Evolutionary conservation across 352 stramenopile genomes (phyloP).

Genomic region (Pythium monospermum): DNA sequence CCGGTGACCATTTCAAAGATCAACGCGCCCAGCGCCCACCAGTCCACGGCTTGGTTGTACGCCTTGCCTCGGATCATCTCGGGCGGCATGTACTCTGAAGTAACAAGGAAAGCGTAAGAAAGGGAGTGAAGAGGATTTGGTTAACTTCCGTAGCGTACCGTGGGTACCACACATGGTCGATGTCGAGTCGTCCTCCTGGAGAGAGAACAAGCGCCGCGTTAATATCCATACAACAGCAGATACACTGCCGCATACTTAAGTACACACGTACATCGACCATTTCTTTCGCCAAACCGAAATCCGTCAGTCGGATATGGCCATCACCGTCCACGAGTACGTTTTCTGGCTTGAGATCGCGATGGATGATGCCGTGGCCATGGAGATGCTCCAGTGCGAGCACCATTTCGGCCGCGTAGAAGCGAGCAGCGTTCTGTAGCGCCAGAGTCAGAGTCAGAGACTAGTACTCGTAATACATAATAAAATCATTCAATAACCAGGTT

Average conservation of each 20-base stretch:
- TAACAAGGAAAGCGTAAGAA: not conserved
- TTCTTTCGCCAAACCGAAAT: slow-evolving; percentile 84
- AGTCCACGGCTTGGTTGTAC: slow-evolving; percentile 86
- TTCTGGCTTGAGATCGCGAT: slow-evolving; percentile 81
- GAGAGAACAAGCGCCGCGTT: too few relatives aligned
- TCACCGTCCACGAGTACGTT: slow-evolving; percentile 78
- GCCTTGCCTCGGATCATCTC: slow-evolving; percentile 83
- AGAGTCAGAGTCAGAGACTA: too few relatives aligned
- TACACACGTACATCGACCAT: slow-evolving; percentile 46
- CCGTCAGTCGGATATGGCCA: slow-evolving; percentile 80
- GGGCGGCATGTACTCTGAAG: slow-evolving; percentile 79
- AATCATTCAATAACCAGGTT: too few relatives aligned
- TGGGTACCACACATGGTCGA: slow-evolving; percentile 84
- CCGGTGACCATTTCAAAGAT: slow-evolving; percentile 88
- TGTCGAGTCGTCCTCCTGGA: slow-evolving; percentile 61
- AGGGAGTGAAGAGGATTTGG: not conserved
- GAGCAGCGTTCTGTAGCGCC: slow-evolving; percentile 38
- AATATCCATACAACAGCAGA: not conserved
- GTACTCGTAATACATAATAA: not conserved
- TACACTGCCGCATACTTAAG: not conserved
- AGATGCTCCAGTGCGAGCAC: slow-evolving; percentile 77
- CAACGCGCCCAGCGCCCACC: slow-evolving; percentile 76
- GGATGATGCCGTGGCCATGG: slow-evolving; percentile 73
- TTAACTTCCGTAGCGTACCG: slow-evolving; percentile 20
- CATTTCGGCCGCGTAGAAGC: slow-evolving; percentile 83